Evolutionary conservation across 148 eudicot genomes (phyloP), one percentile per base, ranked within the genome.

Genomic region (Pharnaceum exiguum): DNA sequence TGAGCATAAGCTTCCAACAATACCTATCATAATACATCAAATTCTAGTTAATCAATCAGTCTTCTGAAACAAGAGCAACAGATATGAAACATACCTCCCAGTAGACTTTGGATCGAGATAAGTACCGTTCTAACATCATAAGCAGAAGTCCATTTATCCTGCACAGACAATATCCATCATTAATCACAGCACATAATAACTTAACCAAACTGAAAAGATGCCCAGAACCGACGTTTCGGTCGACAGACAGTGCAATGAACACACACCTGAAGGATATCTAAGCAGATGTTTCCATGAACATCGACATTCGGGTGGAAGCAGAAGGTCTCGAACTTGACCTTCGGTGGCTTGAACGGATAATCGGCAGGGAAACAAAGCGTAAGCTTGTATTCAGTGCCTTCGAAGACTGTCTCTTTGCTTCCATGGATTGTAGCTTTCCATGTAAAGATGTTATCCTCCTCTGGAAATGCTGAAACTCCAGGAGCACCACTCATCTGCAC

Each of bases 111-210:
- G 48, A 93, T 83, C 10, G 96, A 93, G 22, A 93, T 63, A 62
- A 88, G 75, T 56, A 89, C 82, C 8, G 91, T 85, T 51, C 99
- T 84, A 43, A 89, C 96, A 72, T 88, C 96, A 70, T 93, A 93
- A 25, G 99, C 99, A 46, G 99, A 88, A 50, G 99, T 88, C 99
- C 99, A 93, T 47, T 88, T 88, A 46, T 89, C 96, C 96, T 93
- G 63, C 35, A 66, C 38, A 56, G 21, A 37, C 26, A 30, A 16
- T 21, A 9, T 39, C 19, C 2, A 7, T 15, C 25, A 30, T 24
- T 46, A 58, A 45, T 18, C 40, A 21, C 1, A 10, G 43, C 6
- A 9, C 28, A 12, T 29, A 22, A 29, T 5, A 2, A n/a, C 29
- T 13, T 17, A 18, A 35, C 17, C 33, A 27, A 8, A 0, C 7